phyloP scores from a whole-genome alignment of 768 basidiomycete genomes.

The Psilocybe tampanensis region DNA sequence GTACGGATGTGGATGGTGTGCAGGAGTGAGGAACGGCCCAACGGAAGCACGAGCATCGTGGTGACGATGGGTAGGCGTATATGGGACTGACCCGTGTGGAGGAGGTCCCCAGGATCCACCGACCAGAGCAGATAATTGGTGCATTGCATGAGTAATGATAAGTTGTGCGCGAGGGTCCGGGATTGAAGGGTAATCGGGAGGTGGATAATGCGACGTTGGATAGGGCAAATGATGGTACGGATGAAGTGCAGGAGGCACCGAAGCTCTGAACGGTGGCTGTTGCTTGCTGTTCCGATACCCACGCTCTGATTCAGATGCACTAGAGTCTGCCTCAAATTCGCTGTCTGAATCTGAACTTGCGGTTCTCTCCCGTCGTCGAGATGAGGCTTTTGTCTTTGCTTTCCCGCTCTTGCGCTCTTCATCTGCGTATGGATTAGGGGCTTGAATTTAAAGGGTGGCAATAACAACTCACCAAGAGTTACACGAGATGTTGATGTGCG shows the following conservation, averaged over 20 bases:
- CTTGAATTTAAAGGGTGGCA: conserved; percentile 3
- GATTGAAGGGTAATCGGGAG: conserved; percentile 32
- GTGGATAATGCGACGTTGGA: conserved; percentile 21
- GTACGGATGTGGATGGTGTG: conserved; percentile 38
- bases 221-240: conserved; percentile 25
- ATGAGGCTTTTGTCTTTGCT: conserved; percentile 6
- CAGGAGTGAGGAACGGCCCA: conserved; percentile 38
- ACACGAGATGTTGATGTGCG: not conserved
- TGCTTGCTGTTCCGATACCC: not conserved
- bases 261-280: not conserved
- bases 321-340: conserved; percentile 8
- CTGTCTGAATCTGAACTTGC: conserved; percentile 7
- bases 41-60: conserved; percentile 19
- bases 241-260: conserved; percentile 12
- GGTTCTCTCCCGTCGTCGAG: conserved; percentile 1
- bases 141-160: conserved; percentile 46
- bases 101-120: conserved; percentile 28
- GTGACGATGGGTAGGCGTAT: conserved; percentile 31
- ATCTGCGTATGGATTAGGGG: not conserved
- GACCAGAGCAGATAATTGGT: conserved; percentile 41
- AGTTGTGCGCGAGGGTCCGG: conserved; percentile 43
- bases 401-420: not conserved
- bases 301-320: conserved; percentile 11
- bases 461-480: not conserved
- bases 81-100: conserved; percentile 21